Evolutionary conservation across 2,329 filamentous ascomycete species (phyloP).

Genomic region (Calonectria pteridis): DNA sequence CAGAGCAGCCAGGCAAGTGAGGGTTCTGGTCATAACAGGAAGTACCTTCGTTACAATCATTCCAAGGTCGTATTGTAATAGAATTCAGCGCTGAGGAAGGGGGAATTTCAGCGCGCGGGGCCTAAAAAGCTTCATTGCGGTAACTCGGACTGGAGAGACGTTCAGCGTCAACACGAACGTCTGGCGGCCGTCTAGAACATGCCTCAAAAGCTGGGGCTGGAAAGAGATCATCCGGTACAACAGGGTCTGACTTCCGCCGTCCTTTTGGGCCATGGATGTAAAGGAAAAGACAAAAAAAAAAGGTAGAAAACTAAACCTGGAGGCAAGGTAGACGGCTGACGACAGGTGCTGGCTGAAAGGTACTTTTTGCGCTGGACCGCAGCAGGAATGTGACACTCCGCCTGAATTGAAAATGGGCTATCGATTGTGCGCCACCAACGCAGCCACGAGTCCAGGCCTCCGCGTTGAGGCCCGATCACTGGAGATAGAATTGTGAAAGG

Average conservation of each 20-base stretch:
- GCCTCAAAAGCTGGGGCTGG: not conserved
- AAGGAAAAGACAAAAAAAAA: not conserved
- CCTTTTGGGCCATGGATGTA: not conserved
- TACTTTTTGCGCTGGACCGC: not conserved
- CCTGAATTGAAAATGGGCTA: not conserved
- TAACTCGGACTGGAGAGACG: not conserved
- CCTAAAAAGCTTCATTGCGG: not conserved
- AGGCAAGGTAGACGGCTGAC: not conserved
- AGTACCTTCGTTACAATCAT: too few species aligned
- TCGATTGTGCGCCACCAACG: not conserved
- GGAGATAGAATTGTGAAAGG: not conserved
- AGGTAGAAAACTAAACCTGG: not conserved
- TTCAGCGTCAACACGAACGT: not conserved
- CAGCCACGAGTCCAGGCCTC: not conserved
- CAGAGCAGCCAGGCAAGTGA: too few species aligned
- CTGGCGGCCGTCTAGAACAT: not conserved
- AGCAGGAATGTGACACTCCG: not conserved
- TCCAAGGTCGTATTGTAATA: too few species aligned
- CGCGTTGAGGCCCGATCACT: not conserved
- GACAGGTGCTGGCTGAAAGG: not conserved
- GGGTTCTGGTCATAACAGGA: too few species aligned
- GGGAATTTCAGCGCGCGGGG: not conserved
- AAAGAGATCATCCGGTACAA: not conserved
- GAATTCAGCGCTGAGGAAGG: not conserved
- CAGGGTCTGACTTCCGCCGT: not conserved